Base-by-base conservation (phyloP, 768 basidiomycete genomes). In the Exidia glandulosa region DNA sequence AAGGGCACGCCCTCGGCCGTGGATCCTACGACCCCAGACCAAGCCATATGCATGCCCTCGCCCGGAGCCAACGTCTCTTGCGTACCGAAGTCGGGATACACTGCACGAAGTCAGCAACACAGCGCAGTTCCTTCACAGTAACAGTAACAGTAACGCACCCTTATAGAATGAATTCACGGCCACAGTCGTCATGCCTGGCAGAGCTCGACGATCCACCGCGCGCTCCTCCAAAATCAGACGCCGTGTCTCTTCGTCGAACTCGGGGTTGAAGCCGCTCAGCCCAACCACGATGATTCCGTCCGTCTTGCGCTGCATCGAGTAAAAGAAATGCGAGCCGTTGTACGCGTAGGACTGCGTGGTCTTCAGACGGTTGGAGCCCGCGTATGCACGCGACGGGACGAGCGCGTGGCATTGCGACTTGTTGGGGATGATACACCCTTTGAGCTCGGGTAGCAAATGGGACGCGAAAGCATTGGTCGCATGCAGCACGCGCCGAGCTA, bases 371-470 rank as follows among this genome's bases (percentile, higher is more conserved):
- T 60, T 63, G 12, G 31, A 13, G 12, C 69, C 69, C 7, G 63
- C 37, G 41, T 63, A 69, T n/a, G 67, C 31, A 32, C 56, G 61
- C 2, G 69, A 57, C 16, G 71, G 67, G 25, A 69, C 47, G 34
- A 69, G 55, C 32, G 60, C 59, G 29, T 69, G 41, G 61, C 70
- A 66, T 63, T 65, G 64, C 45, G 78, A 82, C 57, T 84, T 75
- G 27, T 76, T 63, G 30, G 88, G 86, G 19, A 87, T 67, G 61
- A 88, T 80, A 67, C 81, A 87, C 57, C 74, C 74, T 23, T 82
- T 79, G 73, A 88, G 74, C 0, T 79, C 78, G 14, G 77, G 74
- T 12, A 45, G 41, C 19, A 45, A 23, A 12, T 1, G 19, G 41
- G 41, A 23, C 41, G 41, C 41, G 19, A 45, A 45, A 19, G 41